These are phyloP conservation scores for Saccharomyces hybrid DNA, from an alignment of 1,139 yeast genomes.

Conservation along the genomic window DNA sequence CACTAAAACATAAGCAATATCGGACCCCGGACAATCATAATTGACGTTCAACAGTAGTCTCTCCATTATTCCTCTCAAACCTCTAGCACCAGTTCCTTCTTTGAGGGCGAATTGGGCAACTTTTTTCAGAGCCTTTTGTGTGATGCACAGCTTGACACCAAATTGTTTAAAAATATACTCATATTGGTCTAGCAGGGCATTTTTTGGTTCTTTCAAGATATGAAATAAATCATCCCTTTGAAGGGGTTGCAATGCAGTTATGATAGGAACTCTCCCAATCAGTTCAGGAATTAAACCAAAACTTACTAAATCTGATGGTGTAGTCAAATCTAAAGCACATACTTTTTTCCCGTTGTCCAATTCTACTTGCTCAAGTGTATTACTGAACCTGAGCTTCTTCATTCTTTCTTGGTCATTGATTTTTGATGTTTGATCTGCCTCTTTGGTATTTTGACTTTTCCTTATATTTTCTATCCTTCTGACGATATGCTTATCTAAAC, in stretches of 20 bases:
- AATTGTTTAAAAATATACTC: conserved; percentile 42
- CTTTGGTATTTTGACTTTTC: conserved; percentile 8
- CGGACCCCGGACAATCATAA: conserved; percentile 47
- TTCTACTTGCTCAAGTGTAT: conserved; percentile 30
- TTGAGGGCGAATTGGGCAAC: conserved; percentile 40
- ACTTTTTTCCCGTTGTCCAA: conserved; percentile 32
- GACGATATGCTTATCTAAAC: conserved; percentile 40
- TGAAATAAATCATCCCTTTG: conserved; percentile 37
- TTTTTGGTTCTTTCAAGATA: conserved; percentile 45
- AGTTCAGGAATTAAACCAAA: conserved; percentile 49
- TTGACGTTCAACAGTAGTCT: conserved; percentile 41
- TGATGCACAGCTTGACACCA: conserved; percentile 41
- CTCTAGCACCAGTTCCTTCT: conserved; percentile 51
- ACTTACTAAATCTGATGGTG: conserved; percentile 40
- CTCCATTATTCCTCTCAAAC: conserved; percentile 44
- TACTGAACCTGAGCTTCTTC: conserved; percentile 17
- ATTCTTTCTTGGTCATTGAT: conserved; percentile 8
- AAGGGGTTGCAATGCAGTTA: conserved; percentile 40
- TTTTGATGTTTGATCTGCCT: not conserved
- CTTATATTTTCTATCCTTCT: conserved; percentile 29
- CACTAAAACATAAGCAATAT: conserved; percentile 39
- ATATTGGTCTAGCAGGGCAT: conserved; percentile 43
- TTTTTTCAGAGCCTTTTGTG: conserved; percentile 37
- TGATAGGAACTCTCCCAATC: conserved; percentile 46
- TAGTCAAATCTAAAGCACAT: conserved; percentile 37